These are phyloP conservation scores for Penicillium griseofulvum DNA, from an alignment of 2,329 filamentous ascomycete genomes.

Conservation along the genomic window DNA sequence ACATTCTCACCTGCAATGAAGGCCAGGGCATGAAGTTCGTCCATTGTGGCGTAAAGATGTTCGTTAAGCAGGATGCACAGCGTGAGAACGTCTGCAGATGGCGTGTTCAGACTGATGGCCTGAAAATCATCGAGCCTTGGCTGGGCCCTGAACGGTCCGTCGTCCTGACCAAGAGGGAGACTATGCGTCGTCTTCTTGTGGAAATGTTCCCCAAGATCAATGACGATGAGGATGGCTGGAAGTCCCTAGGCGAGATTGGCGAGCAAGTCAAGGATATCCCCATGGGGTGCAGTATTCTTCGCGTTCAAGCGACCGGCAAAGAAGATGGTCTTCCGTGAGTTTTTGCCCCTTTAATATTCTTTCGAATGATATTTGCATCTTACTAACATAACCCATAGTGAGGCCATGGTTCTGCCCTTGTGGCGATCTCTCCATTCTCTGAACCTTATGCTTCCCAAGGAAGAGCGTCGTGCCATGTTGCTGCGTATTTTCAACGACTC, in stretches of 20 bases:
- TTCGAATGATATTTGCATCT: background rate
- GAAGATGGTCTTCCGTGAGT: constrained; percentile 57
- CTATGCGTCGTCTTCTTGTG: constrained; percentile 75
- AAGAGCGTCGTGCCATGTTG: constrained; percentile 89
- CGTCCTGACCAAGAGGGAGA: constrained; percentile 71
- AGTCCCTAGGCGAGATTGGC: constrained; percentile 80
- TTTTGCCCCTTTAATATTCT: background rate
- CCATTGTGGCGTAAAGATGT: constrained; percentile 97
- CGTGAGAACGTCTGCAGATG: constrained; percentile 83
- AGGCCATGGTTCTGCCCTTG: constrained; percentile 83
- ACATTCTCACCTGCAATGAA: constrained; percentile 84
- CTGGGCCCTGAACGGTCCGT: constrained; percentile 76
- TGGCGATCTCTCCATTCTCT: constrained; percentile 91
- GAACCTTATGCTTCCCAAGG: constrained; percentile 97
- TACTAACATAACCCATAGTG: constrained; percentile 43
- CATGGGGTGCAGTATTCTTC: constrained; percentile 89
- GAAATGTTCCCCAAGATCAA: constrained; percentile 96
- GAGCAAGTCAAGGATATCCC: constrained; percentile 73
- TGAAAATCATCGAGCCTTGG: constrained; percentile 88
- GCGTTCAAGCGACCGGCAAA: constrained; percentile 70
- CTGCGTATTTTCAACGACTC: constrained; percentile 88
- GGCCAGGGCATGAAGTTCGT: constrained; percentile 91
- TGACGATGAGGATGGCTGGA: constrained; percentile 68
- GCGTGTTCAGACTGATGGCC: constrained; percentile 92
- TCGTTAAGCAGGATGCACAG: constrained; percentile 94